Percentiles rank a stretch among this genome's conserved stretches.
These are phyloP conservation scores for Penicillium steckii DNA, from an alignment of 495 filamentous ascomycete species.

Conservation along the genomic window DNA sequence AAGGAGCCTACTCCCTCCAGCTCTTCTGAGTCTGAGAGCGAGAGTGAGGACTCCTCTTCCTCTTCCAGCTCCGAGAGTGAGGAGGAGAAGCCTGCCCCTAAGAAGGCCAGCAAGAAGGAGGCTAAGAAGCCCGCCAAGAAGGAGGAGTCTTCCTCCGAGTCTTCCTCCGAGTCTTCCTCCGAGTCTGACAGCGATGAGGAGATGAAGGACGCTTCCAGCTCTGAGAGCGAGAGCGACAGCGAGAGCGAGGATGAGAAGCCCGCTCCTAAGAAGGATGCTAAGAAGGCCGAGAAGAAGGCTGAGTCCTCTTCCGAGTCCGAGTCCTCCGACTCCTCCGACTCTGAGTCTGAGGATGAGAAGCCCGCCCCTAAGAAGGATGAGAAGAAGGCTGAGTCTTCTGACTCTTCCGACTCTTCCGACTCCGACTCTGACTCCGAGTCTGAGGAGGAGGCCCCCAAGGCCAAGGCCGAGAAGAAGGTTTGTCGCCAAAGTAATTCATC, in stretches of 20 bases:
- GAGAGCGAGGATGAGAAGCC: constrained; percentile 34
- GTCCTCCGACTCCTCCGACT: constrained; percentile 21
- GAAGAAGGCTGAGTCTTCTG: constrained; percentile 18
- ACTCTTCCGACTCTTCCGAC: constrained; percentile 17
- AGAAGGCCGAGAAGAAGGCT: constrained; percentile 23
- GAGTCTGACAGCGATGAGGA: constrained; percentile 35
- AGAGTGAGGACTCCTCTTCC: constrained; percentile 33
- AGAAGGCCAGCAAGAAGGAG: constrained; percentile 34
- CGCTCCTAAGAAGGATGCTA: constrained; percentile 17
- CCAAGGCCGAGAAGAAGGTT: constrained; percentile 35
- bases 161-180: constrained; percentile 37
- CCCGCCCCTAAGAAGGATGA: constrained; percentile 26
- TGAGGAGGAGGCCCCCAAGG: constrained; percentile 33
- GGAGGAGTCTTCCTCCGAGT: constrained; percentile 33
- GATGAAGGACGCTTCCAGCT: constrained; percentile 30
- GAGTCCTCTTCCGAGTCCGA: constrained; percentile 9
- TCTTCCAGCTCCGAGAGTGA: constrained; percentile 30
- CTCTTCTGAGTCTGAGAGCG: constrained; percentile 50
- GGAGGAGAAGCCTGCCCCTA: constrained; percentile 35
- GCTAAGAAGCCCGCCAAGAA: constrained; percentile 12
- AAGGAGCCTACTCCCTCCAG: constrained; percentile 49
- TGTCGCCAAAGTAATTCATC: neutral
- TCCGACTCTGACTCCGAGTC: constrained; percentile 19
- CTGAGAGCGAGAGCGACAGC: constrained; percentile 23
- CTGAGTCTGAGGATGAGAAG: constrained; percentile 32